Conservation (phyloP, 768 basidiomycete species). For the Termitomyces sp. region DNA sequence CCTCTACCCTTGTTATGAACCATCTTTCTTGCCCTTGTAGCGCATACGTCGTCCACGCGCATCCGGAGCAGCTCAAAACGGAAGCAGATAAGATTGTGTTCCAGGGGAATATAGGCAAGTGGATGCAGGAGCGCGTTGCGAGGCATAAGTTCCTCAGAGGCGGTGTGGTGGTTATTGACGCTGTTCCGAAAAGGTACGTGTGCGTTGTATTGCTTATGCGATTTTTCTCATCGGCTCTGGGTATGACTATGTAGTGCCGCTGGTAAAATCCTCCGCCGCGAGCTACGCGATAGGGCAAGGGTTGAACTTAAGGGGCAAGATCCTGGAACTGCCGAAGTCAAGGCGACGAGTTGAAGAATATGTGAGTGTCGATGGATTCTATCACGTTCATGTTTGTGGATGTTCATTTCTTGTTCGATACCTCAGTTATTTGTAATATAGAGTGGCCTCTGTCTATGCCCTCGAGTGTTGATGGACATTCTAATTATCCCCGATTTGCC, state of each 20-base stretch:
- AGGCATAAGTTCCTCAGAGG: slow-evolving; percentile 79
- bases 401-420: not conserved
- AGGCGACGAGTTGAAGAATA: slow-evolving; percentile 28
- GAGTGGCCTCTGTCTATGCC: not conserved
- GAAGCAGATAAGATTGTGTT: slow-evolving; percentile 40
- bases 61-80: slow-evolving; percentile 31
- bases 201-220: not conserved
- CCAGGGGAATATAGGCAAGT: slow-evolving; percentile 49
- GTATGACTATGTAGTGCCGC: slow-evolving; percentile 64
- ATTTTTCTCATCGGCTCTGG: too few relatives aligned
- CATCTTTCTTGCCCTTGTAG: slow-evolving; percentile 31
- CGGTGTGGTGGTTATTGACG: slow-evolving; percentile 60
- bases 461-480: too few relatives aligned
- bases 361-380: too few relatives aligned
- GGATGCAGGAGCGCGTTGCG: slow-evolving; percentile 69
- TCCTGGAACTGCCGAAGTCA: slow-evolving; percentile 27
- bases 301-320: slow-evolving; percentile 45
- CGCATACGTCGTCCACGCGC: slow-evolving; percentile 59
- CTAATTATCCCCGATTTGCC: too few relatives aligned
- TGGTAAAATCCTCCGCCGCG: slow-evolving; percentile 83
- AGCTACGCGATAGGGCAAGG: slow-evolving; percentile 68
- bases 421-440: not conserved
- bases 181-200: slow-evolving; percentile 65
- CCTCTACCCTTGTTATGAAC: not conserved
- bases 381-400: too few relatives aligned